phyloP scores from a whole-genome alignment of 2,329 filamentous ascomycete species.

The Ophidiomyces ophidiicola region DNA sequence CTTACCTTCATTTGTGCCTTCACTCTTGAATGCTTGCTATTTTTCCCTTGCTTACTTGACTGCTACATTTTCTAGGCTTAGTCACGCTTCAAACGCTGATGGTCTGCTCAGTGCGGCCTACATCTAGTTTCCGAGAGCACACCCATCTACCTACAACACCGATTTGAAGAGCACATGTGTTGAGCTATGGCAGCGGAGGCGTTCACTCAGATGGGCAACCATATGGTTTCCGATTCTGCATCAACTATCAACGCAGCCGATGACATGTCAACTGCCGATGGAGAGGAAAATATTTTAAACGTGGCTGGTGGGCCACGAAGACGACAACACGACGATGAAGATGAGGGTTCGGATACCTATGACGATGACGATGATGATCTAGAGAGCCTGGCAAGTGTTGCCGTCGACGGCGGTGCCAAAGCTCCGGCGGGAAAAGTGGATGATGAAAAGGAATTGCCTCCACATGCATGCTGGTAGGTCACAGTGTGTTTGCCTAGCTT shows the following conservation, averaged over 20 bases:
- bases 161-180: constrained; percentile 8
- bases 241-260: constrained; percentile 78
- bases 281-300: constrained; percentile 69
- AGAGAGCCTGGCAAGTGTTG: constrained; percentile 65
- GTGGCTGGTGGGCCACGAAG: constrained; percentile 47
- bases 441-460: constrained; percentile 80
- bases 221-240: constrained; percentile 61
- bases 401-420: constrained; percentile 62
- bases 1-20: not conserved
- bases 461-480: constrained; percentile 89
- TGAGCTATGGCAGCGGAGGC: constrained; percentile 69
- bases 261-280: constrained; percentile 60
- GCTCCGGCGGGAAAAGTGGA: constrained; percentile 44
- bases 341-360: constrained; percentile 71
- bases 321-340: constrained; percentile 72
- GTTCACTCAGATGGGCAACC: constrained; percentile 78
- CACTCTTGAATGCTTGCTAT: too few species aligned
- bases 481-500: not conserved
- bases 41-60: not conserved
- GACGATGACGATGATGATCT: constrained; percentile 79
- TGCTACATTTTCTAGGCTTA: not conserved
- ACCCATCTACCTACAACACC: not conserved
- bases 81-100: not conserved
- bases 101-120: not conserved
- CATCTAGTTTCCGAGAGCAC: not conserved